Conservation (phyloP, 2,329 filamentous ascomycete species). For the Epicoccum sorghinum region DNA sequence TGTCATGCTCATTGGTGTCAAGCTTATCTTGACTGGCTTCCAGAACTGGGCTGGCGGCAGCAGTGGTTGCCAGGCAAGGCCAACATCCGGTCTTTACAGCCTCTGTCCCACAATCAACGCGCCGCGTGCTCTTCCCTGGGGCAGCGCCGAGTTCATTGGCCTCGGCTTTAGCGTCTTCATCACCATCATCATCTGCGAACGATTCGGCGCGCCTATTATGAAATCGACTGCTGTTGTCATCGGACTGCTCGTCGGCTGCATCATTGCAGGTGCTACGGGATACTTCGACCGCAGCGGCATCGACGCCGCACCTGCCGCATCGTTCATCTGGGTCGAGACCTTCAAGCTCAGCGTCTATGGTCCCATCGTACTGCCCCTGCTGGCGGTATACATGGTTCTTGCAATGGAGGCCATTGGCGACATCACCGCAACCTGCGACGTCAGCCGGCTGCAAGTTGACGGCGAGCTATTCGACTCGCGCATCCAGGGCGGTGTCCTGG, state of each 20-base stretch:
- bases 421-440: constrained; percentile 81
- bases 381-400: constrained; percentile 69
- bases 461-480: constrained; percentile 75
- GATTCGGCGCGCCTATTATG: constrained; percentile 84
- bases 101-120: constrained; percentile 67
- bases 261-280: constrained; percentile 76
- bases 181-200: constrained; percentile 79
- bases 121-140: constrained; percentile 76
- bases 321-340: constrained; percentile 80
- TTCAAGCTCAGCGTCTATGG: constrained; percentile 75
- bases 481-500: constrained; percentile 79
- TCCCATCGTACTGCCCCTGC: constrained; percentile 72
- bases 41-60: constrained; percentile 79
- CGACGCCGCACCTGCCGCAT: constrained; percentile 70
- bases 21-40: constrained; percentile 74
- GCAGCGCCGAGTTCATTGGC: constrained; percentile 76
- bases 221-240: constrained; percentile 79
- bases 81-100: constrained; percentile 61
- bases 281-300: constrained; percentile 80
- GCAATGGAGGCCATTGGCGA: constrained; percentile 82
- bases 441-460: constrained; percentile 75
- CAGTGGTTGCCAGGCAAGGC: constrained; percentile 60
- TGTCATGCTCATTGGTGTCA: constrained; percentile 74
- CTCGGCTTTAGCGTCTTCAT: constrained; percentile 81
- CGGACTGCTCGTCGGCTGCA: constrained; percentile 76